These are phyloP conservation scores for Colletotrichum sp. DNA, from an alignment of 2,329 filamentous ascomycete species.

Conservation along the genomic window DNA sequence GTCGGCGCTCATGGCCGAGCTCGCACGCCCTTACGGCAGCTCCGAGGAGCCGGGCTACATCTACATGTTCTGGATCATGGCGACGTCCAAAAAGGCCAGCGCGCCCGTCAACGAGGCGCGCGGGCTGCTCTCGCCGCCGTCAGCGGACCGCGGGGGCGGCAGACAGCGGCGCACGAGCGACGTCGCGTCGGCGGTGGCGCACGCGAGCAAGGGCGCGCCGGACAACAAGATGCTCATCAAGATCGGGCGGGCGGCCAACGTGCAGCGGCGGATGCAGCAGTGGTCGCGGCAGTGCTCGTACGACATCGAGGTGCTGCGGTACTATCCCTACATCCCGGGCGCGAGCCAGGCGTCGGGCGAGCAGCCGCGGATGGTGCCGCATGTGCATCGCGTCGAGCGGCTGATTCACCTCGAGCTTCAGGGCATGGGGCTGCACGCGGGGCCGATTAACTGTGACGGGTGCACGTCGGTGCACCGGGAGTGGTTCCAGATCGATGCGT, in stretches of 20 bases:
- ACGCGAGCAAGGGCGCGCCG: conserved; percentile 26
- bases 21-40: conserved; percentile 70
- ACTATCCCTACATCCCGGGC: conserved; percentile 80
- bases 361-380: conserved; percentile 74
- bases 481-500: conserved; percentile 92
- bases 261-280: conserved; percentile 88
- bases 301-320: conserved; percentile 84
- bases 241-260: conserved; percentile 76
- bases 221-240: conserved; percentile 71
- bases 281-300: conserved; percentile 95
- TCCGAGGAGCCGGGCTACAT: conserved; percentile 88
- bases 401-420: conserved; percentile 90
- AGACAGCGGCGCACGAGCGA: conserved; percentile 57
- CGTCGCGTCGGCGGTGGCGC: conserved; percentile 56
- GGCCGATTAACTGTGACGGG: conserved; percentile 67
- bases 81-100: conserved; percentile 59
- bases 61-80: conserved; percentile 98
- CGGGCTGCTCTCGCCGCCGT: conserved; percentile 60
- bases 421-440: conserved; percentile 59
- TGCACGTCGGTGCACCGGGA: conserved; percentile 90
- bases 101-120: conserved; percentile 64
- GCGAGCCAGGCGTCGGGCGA: conserved; percentile 28
- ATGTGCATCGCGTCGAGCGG: conserved; percentile 86
- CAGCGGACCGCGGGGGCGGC: conserved; percentile 36
- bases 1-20: conserved; percentile 75